Conservation (phyloP, 2,329 filamentous ascomycete species). For the Pleomassaria siparia region DNA sequence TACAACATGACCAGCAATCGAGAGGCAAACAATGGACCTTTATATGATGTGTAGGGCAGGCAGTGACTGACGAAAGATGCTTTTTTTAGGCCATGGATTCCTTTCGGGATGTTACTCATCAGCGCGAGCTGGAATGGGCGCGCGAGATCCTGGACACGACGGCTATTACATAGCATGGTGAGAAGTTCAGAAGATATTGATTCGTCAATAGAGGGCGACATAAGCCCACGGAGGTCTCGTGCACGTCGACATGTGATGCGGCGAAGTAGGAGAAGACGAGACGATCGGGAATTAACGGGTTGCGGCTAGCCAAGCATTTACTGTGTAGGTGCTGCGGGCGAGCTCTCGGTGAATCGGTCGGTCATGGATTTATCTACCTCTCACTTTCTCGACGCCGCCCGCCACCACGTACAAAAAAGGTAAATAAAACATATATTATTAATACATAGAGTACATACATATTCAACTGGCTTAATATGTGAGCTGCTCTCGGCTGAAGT, state of each 20-base stretch:
- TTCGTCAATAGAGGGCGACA: slow-evolving; percentile 8
- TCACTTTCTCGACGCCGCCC: too few relatives aligned
- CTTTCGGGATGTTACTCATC: slow-evolving; percentile 14
- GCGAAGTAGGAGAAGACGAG: slow-evolving; percentile 5
- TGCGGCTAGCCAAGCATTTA: slow-evolving; percentile 1
- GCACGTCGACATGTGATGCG: slow-evolving; percentile 12
- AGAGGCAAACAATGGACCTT: slow-evolving; percentile 23
- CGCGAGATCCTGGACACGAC: slow-evolving; percentile 1
- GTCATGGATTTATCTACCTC: background rate
- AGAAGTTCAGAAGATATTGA: too few relatives aligned
- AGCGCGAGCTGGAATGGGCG: slow-evolving; percentile 4
- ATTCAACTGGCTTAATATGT: too few relatives aligned
- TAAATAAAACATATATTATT: too few relatives aligned
- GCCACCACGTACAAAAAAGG: too few relatives aligned
- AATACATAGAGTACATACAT: too few relatives aligned
- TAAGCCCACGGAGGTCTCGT: slow-evolving; percentile 16
- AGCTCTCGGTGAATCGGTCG: background rate
- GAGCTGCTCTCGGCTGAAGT: too few relatives aligned
- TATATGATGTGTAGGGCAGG: slow-evolving; percentile 26
- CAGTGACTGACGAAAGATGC: slow-evolving; percentile 17
- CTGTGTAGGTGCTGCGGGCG: background rate
- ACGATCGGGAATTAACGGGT: slow-evolving; percentile 4
- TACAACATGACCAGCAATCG: slow-evolving; percentile 17
- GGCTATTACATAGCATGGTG: slow-evolving; percentile 3
- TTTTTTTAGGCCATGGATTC: slow-evolving; percentile 6